A percentile compares a stretch with the other conserved stretches of the same genome.
phyloP scores from a whole-genome alignment of 768 basidiomycete genomes.

The Daedalea quercina region DNA sequence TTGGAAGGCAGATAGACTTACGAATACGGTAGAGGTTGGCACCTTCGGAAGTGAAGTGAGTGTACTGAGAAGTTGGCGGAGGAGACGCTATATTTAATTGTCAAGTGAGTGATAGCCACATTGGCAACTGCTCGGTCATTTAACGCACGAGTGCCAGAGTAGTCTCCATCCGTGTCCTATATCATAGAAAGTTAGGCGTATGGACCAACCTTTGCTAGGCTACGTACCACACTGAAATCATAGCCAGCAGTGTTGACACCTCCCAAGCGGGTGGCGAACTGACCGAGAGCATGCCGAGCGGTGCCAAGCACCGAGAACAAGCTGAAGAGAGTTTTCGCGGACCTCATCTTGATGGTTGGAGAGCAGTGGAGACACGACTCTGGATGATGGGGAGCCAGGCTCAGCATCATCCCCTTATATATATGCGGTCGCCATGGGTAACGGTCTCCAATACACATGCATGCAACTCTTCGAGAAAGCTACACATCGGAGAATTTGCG shows the following conservation, averaged over 20 bases:
- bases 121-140: not conserved
- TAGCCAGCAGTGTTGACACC: conserved; percentile 46
- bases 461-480: not conserved
- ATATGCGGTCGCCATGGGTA: not conserved
- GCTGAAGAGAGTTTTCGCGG: not conserved
- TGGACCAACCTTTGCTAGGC: not conserved
- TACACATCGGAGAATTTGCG: not conserved
- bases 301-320: not conserved
- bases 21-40: conserved; percentile 42
- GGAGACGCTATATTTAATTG: not conserved
- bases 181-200: not conserved
- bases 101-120: not conserved
- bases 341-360: not conserved
- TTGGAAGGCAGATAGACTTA: conserved; percentile 13
- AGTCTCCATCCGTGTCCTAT: conserved; percentile 38
- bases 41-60: conserved; percentile 42
- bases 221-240: conserved; percentile 37
- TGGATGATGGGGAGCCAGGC: not conserved
- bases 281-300: not conserved
- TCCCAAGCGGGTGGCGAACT: conserved; percentile 31
- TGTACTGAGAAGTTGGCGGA: conserved; percentile 39
- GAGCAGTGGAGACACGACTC: not conserved
- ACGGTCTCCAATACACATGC: not conserved
- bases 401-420: not conserved
- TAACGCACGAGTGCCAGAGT: conserved; percentile 26